Base-by-base conservation (phyloP, 139 green algal genomes). In the Monoraphidium neglectum region DNA sequence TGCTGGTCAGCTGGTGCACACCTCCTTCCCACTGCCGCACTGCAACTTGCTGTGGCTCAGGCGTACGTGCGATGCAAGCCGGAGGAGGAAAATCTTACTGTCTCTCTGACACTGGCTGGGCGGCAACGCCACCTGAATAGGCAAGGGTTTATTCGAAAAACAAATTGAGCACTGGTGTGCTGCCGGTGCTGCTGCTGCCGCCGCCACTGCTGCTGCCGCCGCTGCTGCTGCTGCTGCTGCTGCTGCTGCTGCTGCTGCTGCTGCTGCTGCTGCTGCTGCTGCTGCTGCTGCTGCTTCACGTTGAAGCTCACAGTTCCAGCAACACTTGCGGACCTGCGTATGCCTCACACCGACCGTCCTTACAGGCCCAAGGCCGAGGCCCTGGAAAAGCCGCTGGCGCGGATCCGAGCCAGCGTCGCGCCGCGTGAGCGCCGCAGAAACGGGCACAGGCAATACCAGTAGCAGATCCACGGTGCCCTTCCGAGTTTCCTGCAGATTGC, bases 351-450 rank as follows among this genome's bases (percentile, higher is more conserved):
- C 16, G 4, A 26, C 21, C 36, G 1, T 43, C 10, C 16, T 53
- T 28, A 33, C 85, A 93, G 91, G 79, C 83, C 90, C 28, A 83
- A 85, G 37, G 79, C 82, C 47, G 91, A 95, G 80, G 69, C 81
- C 0, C 83, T 95, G 2, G 86, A 91, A 36, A 93, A 93, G 74
- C 81, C 89, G 2, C 63, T 95, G 33, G 51, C 56, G 0, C 82
- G 91, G 10, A 79, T 95, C 33, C 82, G 85, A 28, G 90, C 83
- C 24, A 90, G 77, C 66, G 77, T 88, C 0, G 67, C 71, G 3
- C 70, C n/a, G n/a, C n/a, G n/a, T n/a, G n/a, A n/a, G n/a, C n/a
- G n/a, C n/a, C n/a, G n/a, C n/a, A n/a, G n/a, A n/a, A n/a, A n/a
- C n/a, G n/a, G n/a, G n/a, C n/a, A n/a, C 84, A 15, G 78, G 53